Evolutionary conservation across 2,329 filamentous ascomycete genomes (phyloP), one percentile per base, ranked within the genome.

Genomic region (Parastagonospora nodorum): DNA sequence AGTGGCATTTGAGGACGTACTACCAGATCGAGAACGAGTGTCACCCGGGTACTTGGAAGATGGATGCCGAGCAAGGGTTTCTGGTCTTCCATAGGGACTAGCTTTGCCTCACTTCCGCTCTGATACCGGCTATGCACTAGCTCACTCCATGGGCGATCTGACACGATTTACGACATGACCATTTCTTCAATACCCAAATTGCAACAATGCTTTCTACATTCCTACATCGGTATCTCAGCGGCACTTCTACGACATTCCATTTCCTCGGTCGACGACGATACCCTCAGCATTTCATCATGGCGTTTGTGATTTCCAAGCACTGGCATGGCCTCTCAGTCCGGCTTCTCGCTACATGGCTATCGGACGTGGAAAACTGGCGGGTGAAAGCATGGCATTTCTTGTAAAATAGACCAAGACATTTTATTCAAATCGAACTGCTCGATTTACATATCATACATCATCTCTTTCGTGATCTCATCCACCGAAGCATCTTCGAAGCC

Each of bases 1-100:
- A 68, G 46, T 71, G 68, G 67, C 67, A 71, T 48, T 52, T 73
- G 16, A 57, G 71, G 19, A 62, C 60, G 2, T 74, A 59, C 62
- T 72, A 72, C 30, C 65, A 68, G 58, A 75, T 75, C 38, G 68
- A 74, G 60, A 69, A 71, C 19, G 69, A 72, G 49, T 71, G 68
- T 42, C 55, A 71, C 11, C 73, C 73, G 2, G 73, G 73, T 1
- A 55, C 61, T 10, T 75, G 73, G 73, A 50, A 59, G 38, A 69
- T 73, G 65, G 66, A 71, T 42, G 61, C 69, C 5, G 64, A 69
- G 10, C 31, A 62, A 8, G 72, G 72, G 2, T 71, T 62, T 42
- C 52, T 72, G 12, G 63, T 70, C 42, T 74, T 73, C 46, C 62
- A 71, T 29, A 66, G 71, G 1, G 60, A 64, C 8, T 70, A 47